Conservation (phyloP, 257 asterid species). For the Jacaranda mimosifolia region DNA sequence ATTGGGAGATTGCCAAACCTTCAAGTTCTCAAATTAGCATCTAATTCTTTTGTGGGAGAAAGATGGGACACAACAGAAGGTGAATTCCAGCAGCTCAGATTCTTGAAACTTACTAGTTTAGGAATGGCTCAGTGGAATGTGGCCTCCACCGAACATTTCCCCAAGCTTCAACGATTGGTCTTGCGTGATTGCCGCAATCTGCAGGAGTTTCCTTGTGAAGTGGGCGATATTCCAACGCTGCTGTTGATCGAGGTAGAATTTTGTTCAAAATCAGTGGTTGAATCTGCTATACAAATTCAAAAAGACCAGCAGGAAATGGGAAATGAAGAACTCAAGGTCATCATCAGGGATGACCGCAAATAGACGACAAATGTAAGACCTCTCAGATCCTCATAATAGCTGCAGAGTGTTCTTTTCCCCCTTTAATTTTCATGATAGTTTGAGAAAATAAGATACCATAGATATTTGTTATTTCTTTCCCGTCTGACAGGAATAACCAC, state of each 20-base stretch:
- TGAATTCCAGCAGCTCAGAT: no score
- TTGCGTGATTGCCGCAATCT: slow-evolving; percentile 6
- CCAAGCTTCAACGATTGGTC: slow-evolving; percentile 21
- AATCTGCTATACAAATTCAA: slow-evolving; percentile 22
- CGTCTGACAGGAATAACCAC: no score
- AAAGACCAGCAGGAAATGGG: slow-evolving; percentile 32
- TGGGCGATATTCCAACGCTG: slow-evolving; percentile 19
- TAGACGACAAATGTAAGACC: neutral
- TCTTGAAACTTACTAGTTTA: no score
- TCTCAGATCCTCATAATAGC: neutral
- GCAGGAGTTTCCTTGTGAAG: neutral
- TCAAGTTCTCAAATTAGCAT: no score
- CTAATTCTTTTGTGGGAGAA: no score
- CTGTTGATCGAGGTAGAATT: slow-evolving; percentile 31
- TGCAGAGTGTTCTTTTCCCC: no score
- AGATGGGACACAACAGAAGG: no score
- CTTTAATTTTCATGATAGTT: no score
- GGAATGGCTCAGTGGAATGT: no score
- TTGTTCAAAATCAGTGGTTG: neutral
- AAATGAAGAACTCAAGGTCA: slow-evolving; percentile 38
- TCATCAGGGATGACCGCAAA: neutral
- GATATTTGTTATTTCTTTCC: no score
- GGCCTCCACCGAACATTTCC: neutral
- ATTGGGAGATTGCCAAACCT: no score
- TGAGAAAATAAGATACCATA: no score